These are phyloP conservation scores for Fusarium virguliforme DNA, from an alignment of 2,329 filamentous ascomycete species.

Conservation along the genomic window DNA sequence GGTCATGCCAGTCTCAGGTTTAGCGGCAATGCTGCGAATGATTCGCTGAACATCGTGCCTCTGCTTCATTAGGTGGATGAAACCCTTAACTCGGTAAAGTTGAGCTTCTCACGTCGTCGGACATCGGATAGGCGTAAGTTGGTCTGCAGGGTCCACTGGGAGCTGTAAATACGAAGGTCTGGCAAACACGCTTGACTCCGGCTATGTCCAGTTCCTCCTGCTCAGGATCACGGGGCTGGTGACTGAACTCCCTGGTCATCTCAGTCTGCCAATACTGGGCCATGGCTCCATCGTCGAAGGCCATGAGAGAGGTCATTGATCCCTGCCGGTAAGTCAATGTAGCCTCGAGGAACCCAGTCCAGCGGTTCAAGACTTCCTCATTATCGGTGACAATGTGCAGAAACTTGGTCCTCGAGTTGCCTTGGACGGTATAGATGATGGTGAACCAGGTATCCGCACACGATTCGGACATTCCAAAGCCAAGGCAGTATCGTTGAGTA, in stretches of 20 bases:
- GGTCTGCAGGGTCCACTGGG: slow-evolving; percentile 78
- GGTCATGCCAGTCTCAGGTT: slow-evolving; percentile 77
- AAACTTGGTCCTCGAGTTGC: slow-evolving; percentile 86
- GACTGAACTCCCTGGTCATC: slow-evolving; percentile 78
- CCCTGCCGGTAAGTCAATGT: slow-evolving; percentile 90
- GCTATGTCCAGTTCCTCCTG: slow-evolving; percentile 83
- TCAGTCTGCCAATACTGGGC: slow-evolving; percentile 89
- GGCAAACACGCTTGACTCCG: slow-evolving; percentile 87
- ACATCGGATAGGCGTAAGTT: slow-evolving; percentile 83
- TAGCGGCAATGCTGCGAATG: slow-evolving; percentile 74
- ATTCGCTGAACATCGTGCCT: slow-evolving; percentile 85
- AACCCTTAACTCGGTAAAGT: slow-evolving; percentile 87
- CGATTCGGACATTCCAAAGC: slow-evolving; percentile 79
- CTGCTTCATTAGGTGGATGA: slow-evolving; percentile 86
- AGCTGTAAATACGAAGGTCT: slow-evolving; percentile 92
- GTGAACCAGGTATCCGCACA: slow-evolving; percentile 80
- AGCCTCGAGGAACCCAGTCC: slow-evolving; percentile 87
- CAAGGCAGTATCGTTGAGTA: slow-evolving; percentile 91
- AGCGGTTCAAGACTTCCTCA: slow-evolving; percentile 79
- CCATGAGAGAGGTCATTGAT: slow-evolving; percentile 89
- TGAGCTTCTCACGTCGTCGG: slow-evolving; percentile 76
- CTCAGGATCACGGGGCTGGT: slow-evolving; percentile 65
- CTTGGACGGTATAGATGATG: slow-evolving; percentile 86
- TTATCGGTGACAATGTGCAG: slow-evolving; percentile 90
- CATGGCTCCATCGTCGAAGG: slow-evolving; percentile 87